These are phyloP conservation scores for Solanum okadae DNA, from an alignment of 257 asterid species.

Conservation along the genomic window DNA sequence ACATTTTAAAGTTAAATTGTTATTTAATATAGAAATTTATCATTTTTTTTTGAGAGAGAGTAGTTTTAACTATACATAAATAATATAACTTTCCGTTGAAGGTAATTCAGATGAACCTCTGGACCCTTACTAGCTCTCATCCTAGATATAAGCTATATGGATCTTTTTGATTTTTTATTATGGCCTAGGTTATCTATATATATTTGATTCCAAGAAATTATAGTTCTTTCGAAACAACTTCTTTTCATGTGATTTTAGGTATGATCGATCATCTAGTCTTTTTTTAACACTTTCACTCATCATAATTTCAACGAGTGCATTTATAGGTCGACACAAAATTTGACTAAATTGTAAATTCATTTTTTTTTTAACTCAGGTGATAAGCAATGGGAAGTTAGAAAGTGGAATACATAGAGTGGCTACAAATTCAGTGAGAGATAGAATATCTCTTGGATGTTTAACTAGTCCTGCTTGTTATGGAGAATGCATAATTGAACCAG, in stretches of 20 bases:
- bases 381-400: background rate
- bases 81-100: no score
- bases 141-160: no score
- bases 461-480: background rate
- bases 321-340: background rate
- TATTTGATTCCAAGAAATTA: background rate
- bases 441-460: background rate
- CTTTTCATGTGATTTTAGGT: background rate
- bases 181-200: no score
- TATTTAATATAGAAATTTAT: no score
- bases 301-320: background rate
- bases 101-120: no score
- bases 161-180: no score
- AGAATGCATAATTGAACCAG: background rate
- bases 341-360: background rate
- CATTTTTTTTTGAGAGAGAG: no score
- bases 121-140: no score
- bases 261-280: background rate
- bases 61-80: no score
- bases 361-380: background rate
- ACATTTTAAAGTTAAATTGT: no score
- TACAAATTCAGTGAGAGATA: background rate
- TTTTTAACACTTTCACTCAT: background rate
- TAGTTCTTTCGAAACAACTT: background rate
- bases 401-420: slow-evolving; percentile 1